phyloP scores from a whole-genome alignment of 352 stramenopile genomes.

The Phytopythium chamaehyphon region DNA sequence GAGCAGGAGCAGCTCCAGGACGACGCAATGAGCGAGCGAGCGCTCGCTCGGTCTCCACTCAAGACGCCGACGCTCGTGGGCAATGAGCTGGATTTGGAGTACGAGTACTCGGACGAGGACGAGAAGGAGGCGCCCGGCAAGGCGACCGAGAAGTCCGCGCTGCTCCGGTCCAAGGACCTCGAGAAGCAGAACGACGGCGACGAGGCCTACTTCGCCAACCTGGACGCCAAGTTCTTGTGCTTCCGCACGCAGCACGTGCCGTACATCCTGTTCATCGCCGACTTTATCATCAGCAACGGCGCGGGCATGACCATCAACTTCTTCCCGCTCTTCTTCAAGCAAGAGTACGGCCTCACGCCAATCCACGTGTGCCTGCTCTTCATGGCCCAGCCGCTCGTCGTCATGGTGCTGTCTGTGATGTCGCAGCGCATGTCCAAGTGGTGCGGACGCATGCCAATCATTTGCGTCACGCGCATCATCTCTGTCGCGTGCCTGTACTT shows the following conservation, averaged over 20 bases:
- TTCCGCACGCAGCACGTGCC: slow-evolving; percentile 67
- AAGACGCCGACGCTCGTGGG: slow-evolving; percentile 54
- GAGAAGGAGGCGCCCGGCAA: neutral
- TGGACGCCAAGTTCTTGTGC: slow-evolving; percentile 50
- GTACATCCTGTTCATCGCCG: slow-evolving; percentile 61
- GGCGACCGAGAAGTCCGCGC: neutral
- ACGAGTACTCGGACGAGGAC: slow-evolving; percentile 54
- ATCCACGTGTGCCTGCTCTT: slow-evolving; percentile 73
- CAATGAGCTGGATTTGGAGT: slow-evolving; percentile 49
- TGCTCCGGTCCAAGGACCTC: slow-evolving; percentile 4
- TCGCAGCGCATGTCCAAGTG: slow-evolving; percentile 45
- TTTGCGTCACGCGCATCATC: slow-evolving; percentile 55
- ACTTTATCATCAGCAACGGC: slow-evolving; percentile 85
- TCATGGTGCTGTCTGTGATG: slow-evolving; percentile 61
- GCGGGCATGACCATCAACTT: slow-evolving; percentile 85
- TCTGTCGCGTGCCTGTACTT: slow-evolving; percentile 58
- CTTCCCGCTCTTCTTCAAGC: slow-evolving; percentile 81
- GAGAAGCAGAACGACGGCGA: slow-evolving; percentile 23
- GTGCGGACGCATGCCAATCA: slow-evolving; percentile 68
- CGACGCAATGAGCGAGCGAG: neutral
- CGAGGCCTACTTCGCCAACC: slow-evolving; percentile 1
- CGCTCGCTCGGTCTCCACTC: slow-evolving; percentile 21
- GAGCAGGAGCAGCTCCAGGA: neutral
- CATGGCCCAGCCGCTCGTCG: slow-evolving; percentile 56
- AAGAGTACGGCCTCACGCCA: slow-evolving; percentile 70